Conservation (phyloP, 2,329 filamentous ascomycete genomes). For the Exserohilum rostratum region DNA sequence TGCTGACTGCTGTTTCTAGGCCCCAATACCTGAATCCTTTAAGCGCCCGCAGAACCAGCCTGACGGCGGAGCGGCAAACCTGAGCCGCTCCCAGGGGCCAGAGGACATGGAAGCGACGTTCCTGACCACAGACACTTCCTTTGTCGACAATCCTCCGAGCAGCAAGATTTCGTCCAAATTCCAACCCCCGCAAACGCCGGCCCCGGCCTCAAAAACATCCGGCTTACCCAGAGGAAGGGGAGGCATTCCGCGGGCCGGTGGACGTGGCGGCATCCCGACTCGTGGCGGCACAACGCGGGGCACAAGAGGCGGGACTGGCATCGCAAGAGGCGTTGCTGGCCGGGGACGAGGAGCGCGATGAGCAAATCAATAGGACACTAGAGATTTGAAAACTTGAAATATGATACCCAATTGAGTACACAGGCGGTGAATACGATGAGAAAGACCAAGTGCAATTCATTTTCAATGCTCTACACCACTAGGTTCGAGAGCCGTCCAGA, state of each 20-base stretch:
- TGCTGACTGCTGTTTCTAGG: constrained; percentile 55
- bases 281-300: constrained; percentile 41
- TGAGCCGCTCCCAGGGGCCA: constrained; percentile 31
- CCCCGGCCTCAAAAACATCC: constrained; percentile 28
- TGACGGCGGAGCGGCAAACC: constrained; percentile 25
- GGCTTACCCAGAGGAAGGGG: constrained; percentile 37
- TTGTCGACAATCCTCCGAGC: constrained; percentile 80
- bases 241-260: constrained; percentile 44
- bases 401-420: constrained; percentile 10
- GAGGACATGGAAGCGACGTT: constrained; percentile 78
- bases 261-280: constrained; percentile 42
- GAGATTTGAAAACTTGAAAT: neutral
- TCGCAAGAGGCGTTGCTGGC: constrained; percentile 42
- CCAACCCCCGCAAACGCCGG: constrained; percentile 44
- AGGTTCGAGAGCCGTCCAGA: neutral
- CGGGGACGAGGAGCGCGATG: constrained; percentile 40
- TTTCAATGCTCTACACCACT: neutral
- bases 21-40: constrained; percentile 84
- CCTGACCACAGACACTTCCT: constrained; percentile 90
- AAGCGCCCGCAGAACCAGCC: constrained; percentile 49
- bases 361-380: constrained; percentile 4
- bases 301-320: constrained; percentile 45
- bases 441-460: neutral
- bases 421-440: neutral
- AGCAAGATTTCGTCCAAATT: constrained; percentile 55